phyloP scores from a whole-genome alignment of 257 asterid genomes.

The Anisodus acutangulus region DNA sequence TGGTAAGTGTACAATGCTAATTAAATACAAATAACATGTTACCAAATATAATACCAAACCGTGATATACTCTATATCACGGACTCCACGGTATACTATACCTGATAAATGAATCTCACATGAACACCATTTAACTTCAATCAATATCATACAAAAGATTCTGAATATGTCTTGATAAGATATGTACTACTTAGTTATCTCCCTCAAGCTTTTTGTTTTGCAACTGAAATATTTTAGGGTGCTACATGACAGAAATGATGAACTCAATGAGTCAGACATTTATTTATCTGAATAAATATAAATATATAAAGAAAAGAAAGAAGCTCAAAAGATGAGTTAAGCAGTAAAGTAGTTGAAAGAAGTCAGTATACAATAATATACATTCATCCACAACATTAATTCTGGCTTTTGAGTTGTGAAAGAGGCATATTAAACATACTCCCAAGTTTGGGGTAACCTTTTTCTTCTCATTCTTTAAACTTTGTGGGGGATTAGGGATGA shows the following conservation, averaged over 20 bases:
- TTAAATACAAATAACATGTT: no score
- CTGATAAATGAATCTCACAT: conserved; percentile 10
- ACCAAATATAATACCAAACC: no score
- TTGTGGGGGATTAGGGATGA: conserved; percentile 12
- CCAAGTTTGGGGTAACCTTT: not conserved
- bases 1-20: no score
- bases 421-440: conserved; percentile 20
- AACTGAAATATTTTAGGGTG: not conserved
- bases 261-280: conserved; percentile 7
- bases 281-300: no score
- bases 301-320: not conserved
- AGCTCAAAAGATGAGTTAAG: conserved; percentile 1
- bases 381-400: conserved; percentile 1
- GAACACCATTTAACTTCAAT: conserved; percentile 1
- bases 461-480: not conserved
- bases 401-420: conserved; percentile 32
- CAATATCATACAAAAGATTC: conserved; percentile 25
- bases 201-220: not conserved
- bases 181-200: not conserved
- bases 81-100: not conserved
- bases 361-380: conserved; percentile 9
- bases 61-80: no score
- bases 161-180: not conserved
- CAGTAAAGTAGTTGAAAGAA: not conserved
- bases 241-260: not conserved